phyloP scores from a whole-genome alignment of 1,284 basidiomycete species.

The Ceratobasidium sp. region DNA sequence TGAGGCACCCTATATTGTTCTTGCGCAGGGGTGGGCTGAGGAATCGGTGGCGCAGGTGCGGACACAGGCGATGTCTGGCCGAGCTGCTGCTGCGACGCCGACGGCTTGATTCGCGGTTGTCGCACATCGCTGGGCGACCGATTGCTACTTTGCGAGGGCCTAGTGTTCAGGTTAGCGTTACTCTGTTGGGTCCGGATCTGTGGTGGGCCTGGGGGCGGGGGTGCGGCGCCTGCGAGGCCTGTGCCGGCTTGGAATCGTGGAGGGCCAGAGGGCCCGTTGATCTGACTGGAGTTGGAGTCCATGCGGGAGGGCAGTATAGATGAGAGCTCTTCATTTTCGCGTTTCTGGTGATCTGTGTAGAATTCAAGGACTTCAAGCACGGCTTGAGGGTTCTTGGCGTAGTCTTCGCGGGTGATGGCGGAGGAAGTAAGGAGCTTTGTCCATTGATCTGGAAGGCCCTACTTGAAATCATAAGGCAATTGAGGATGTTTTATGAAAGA shows the following conservation, averaged over 20 bases:
- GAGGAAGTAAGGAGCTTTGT: slow-evolving; percentile 93
- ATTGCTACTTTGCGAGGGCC: slow-evolving; percentile 52
- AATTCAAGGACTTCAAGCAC: slow-evolving; percentile 98
- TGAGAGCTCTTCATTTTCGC: slow-evolving; percentile 75
- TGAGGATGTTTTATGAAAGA: slow-evolving; percentile 1
- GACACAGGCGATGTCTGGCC: not conserved
- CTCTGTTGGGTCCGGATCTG: slow-evolving; percentile 9
- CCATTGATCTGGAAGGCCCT: slow-evolving; percentile 98
- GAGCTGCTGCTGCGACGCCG: slow-evolving; percentile 4
- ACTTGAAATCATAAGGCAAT: not conserved
- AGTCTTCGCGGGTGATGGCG: slow-evolving; percentile 97
- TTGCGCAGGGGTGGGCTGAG: not conserved
- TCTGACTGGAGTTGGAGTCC: not conserved
- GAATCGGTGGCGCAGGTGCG: slow-evolving; percentile 8
- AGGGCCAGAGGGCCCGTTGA: too few relatives aligned
- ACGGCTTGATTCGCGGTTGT: slow-evolving; percentile 55
- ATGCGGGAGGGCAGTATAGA: slow-evolving; percentile 31
- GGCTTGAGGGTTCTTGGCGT: slow-evolving; percentile 95
- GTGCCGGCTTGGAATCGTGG: slow-evolving; percentile 87
- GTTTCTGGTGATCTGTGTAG: slow-evolving; percentile 96
- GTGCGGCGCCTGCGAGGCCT: slow-evolving; percentile 73
- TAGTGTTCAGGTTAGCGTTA: slow-evolving; percentile 41
- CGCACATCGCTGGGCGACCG: slow-evolving; percentile 47
- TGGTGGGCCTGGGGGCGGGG: slow-evolving; percentile 28
- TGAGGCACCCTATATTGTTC: slow-evolving; percentile 2